phyloP scores from a whole-genome alignment of 129 eudicot genomes.

The Pulicaria dysenterica region DNA sequence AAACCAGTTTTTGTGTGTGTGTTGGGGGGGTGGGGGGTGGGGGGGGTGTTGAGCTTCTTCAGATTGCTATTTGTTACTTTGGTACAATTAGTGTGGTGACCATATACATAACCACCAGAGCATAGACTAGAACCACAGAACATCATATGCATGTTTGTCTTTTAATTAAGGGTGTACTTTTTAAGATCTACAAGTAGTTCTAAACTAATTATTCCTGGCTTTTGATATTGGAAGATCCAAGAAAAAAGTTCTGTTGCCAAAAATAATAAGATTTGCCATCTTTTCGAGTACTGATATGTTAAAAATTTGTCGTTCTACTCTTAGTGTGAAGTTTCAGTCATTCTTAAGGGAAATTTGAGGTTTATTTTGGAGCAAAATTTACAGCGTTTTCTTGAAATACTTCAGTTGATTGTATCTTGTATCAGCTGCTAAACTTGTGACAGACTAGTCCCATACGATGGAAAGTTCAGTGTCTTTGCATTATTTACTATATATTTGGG shows the following conservation, averaged over 20 bases:
- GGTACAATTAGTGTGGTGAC: too few relatives aligned
- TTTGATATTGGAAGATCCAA: background rate
- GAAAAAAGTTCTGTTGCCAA: slow-evolving; percentile 9
- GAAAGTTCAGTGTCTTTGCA: slow-evolving; percentile 3
- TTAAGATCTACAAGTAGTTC: background rate
- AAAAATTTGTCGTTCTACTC: slow-evolving; percentile 6
- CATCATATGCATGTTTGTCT: slow-evolving; percentile 11
- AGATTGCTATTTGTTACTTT: too few relatives aligned
- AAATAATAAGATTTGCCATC: background rate
- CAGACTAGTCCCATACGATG: background rate
- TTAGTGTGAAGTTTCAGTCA: slow-evolving; percentile 9
- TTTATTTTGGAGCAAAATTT: slow-evolving; percentile 10
- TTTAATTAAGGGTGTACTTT: slow-evolving; percentile 15
- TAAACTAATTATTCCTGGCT: background rate
- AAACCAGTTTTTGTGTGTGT: too few relatives aligned
- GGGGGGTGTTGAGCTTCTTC: too few relatives aligned
- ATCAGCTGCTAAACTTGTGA: background rate
- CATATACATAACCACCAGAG: background rate
- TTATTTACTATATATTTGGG: background rate
- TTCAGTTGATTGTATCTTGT: background rate
- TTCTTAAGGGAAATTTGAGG: slow-evolving; percentile 15
- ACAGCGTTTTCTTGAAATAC: background rate
- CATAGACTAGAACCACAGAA: slow-evolving; percentile 6
- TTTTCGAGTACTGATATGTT: slow-evolving; percentile 8
- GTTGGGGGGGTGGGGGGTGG: too few relatives aligned